A percentile compares a stretch with the other conserved stretches of the same genome.
phyloP scores from a whole-genome alignment of 768 basidiomycete genomes.

The Gloeophyllum trabeum region DNA sequence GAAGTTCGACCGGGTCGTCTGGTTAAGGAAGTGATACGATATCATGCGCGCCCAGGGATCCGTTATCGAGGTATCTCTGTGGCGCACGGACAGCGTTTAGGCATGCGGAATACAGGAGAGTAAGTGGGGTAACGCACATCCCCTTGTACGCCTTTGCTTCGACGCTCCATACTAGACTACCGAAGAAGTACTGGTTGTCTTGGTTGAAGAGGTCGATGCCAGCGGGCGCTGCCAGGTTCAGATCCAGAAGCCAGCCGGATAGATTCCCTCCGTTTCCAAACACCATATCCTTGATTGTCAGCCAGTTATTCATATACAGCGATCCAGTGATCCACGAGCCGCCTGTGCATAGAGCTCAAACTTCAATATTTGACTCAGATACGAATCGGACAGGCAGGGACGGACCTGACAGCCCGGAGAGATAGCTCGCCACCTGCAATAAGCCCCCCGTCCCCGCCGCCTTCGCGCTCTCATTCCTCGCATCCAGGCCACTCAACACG shows the following conservation, averaged over 20 bases:
- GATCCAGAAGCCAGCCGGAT: constrained; percentile 45
- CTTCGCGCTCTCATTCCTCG: constrained; percentile 46
- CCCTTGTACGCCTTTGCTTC: constrained; percentile 41
- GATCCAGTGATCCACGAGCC: constrained; percentile 64
- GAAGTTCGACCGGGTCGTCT: constrained; percentile 46
- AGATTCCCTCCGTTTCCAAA: constrained; percentile 38
- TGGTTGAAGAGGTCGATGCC: constrained; percentile 33
- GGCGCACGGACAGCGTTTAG: background rate
- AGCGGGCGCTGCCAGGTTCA: constrained; percentile 43
- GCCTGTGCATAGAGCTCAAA: too few relatives aligned
- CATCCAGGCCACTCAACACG: constrained; percentile 46
- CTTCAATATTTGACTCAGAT: background rate
- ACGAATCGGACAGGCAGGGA: background rate
- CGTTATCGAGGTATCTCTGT: constrained; percentile 50
- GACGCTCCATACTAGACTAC: constrained; percentile 41
- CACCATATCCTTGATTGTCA: constrained; percentile 42
- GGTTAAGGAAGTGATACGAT: constrained; percentile 64
- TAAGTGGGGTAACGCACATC: constrained; percentile 29
- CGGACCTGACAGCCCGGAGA: constrained; percentile 52
- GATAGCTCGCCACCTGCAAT: constrained; percentile 60
- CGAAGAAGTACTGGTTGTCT: constrained; percentile 40
- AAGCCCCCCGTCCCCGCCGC: constrained; percentile 53
- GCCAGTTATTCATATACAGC: constrained; percentile 53
- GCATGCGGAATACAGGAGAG: background rate
- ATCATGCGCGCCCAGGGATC: constrained; percentile 59